phyloP scores from a whole-genome alignment of 352 stramenopile species.

The Phytophthora tentaculata region DNA sequence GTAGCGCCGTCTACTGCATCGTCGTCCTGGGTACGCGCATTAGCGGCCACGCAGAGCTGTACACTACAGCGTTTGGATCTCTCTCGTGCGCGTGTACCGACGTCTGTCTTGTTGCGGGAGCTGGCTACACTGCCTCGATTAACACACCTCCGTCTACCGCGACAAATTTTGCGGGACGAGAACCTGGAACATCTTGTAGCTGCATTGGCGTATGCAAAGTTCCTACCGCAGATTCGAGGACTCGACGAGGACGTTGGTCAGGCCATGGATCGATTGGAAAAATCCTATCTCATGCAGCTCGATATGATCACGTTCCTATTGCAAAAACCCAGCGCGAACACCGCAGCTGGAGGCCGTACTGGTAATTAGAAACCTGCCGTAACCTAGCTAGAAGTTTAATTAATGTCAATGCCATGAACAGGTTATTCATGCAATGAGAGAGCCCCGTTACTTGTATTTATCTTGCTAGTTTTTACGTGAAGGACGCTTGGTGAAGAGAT shows the following conservation, averaged over 20 bases:
- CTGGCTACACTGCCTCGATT: conserved; percentile 57
- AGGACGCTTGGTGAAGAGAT: conserved; percentile 77
- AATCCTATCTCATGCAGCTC: conserved; percentile 71
- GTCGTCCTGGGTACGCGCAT: conserved; percentile 68
- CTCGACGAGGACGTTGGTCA: conserved; percentile 65
- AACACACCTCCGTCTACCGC: conserved; percentile 66
- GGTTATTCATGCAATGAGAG: conserved; percentile 13
- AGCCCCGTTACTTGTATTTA: neutral
- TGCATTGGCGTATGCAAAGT: conserved; percentile 54
- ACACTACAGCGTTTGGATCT: conserved; percentile 76
- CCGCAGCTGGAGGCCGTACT: conserved; percentile 1
- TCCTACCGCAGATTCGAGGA: conserved; percentile 56
- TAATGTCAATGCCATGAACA: no score
- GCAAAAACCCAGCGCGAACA: conserved; percentile 26
- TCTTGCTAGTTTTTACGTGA: conserved; percentile 48
- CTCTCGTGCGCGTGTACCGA: conserved; percentile 55
- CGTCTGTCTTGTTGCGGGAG: conserved; percentile 69
- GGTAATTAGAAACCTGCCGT: conserved; percentile 3
- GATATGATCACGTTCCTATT: conserved; percentile 72
- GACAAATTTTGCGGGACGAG: conserved; percentile 68
- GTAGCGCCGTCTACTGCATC: conserved; percentile 52
- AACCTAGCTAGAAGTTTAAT: conserved; percentile 11
- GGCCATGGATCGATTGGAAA: conserved; percentile 78
- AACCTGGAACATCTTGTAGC: conserved; percentile 81
- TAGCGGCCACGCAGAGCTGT: conserved; percentile 54